Conservation (phyloP, 2,329 filamentous ascomycete species). For the Onygenales sp. region DNA sequence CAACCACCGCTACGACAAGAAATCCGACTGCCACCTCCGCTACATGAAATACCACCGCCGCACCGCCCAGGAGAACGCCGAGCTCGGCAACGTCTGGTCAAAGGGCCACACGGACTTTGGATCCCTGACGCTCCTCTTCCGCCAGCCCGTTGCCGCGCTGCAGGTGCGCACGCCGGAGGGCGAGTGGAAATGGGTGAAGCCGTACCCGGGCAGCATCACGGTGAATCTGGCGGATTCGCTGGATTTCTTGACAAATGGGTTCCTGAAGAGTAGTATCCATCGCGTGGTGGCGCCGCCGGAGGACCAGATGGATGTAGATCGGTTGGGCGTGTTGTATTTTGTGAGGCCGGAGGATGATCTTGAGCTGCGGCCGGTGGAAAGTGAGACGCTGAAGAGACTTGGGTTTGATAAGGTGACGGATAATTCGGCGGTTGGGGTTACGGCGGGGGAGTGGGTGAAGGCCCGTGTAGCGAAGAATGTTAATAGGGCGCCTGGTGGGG, state of each 20-base stretch:
- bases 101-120: slow-evolving; percentile 50
- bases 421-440: slow-evolving; percentile 8
- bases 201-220: slow-evolving; percentile 42
- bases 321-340: slow-evolving; percentile 37
- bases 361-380: slow-evolving; percentile 9
- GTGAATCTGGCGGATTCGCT: slow-evolving; percentile 44
- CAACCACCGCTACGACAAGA: slow-evolving; percentile 49
- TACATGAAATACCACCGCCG: slow-evolving; percentile 52
- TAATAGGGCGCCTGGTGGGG: neutral
- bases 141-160: slow-evolving; percentile 48
- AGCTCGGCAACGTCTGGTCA: slow-evolving; percentile 35
- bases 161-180: slow-evolving; percentile 44
- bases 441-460: slow-evolving; percentile 15
- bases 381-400: neutral
- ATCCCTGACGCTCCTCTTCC: slow-evolving; percentile 48
- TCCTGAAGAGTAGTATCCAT: slow-evolving; percentile 42
- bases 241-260: slow-evolving; percentile 41
- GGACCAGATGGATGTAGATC: slow-evolving; percentile 38
- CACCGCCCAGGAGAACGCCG: slow-evolving; percentile 38
- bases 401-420: slow-evolving; percentile 9
- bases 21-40: slow-evolving; percentile 51
- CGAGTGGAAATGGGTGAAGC: slow-evolving; percentile 43
- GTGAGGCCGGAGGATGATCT: slow-evolving; percentile 28
- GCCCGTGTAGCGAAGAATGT: slow-evolving; percentile 41
- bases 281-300: slow-evolving; percentile 40